These are phyloP conservation scores for Abelmoschus esculentus DNA, from an alignment of 345 rosid genomes.

Conservation along the genomic window DNA sequence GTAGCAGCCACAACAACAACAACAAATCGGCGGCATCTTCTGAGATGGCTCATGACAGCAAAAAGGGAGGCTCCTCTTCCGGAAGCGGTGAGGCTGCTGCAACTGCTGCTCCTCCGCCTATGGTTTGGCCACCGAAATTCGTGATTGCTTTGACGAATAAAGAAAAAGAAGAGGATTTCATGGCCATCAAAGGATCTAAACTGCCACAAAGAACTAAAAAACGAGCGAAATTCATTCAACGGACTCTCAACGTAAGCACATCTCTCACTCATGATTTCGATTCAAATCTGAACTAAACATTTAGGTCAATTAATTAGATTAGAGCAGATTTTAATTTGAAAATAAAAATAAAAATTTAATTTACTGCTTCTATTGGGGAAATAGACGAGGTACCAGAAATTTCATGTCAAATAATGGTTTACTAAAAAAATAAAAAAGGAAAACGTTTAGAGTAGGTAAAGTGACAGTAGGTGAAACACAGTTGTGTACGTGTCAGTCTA, in stretches of 20 bases:
- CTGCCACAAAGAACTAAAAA: slow-evolving; percentile 75
- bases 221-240: slow-evolving; percentile 64
- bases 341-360: not conserved
- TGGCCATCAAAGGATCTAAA: slow-evolving; percentile 66
- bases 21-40: slow-evolving; percentile 44
- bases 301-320: not conserved
- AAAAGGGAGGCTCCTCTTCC: slow-evolving; percentile 59
- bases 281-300: not conserved
- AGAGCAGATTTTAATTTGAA: slow-evolving; percentile 6
- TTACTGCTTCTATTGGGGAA: not conserved
- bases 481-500: not conserved
- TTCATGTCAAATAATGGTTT: slow-evolving; percentile 4
- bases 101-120: slow-evolving; percentile 34
- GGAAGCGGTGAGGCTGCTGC: slow-evolving; percentile 66
- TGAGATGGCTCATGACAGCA: slow-evolving; percentile 55
- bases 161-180: slow-evolving; percentile 78
- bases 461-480: not conserved
- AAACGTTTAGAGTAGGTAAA: not conserved
- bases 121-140: slow-evolving; percentile 69
- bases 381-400: slow-evolving; percentile 1
- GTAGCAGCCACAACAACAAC: slow-evolving; percentile 6
- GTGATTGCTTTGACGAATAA: slow-evolving; percentile 67
- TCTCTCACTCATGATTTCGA: slow-evolving; percentile 1
- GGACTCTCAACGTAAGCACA: slow-evolving; percentile 59
- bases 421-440: not conserved